A percentile compares a stretch with the other conserved stretches of the same genome.
Evolutionary conservation across 768 basidiomycete species (phyloP).

Genomic region (Brasilioporus rufonigricans): DNA sequence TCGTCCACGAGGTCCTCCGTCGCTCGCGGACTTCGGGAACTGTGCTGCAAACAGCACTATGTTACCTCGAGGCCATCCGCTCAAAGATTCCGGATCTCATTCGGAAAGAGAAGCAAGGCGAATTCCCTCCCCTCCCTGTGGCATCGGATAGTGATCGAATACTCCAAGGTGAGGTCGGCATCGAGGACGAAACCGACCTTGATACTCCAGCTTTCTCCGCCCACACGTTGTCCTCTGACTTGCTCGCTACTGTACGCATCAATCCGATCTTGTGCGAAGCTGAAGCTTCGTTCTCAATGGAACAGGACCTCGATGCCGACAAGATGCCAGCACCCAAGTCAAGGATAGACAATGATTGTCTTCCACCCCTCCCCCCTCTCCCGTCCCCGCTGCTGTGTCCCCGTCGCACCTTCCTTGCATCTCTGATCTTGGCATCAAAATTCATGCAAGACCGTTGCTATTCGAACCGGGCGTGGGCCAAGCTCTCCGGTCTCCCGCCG

Average conservation of each 20-base stretch:
- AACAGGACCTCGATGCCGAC: conserved; percentile 13
- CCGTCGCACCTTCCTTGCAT: conserved; percentile 83
- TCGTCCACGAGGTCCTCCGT: conserved; percentile 86
- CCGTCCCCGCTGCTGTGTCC: conserved; percentile 86
- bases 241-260: conserved; percentile 46
- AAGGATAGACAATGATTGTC: conserved; percentile 14
- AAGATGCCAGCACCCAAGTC: conserved; percentile 10
- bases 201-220: conserved; percentile 9
- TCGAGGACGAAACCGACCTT: conserved; percentile 40
- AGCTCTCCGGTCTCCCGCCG: conserved; percentile 83
- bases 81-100: conserved; percentile 64
- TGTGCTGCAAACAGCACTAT: conserved; percentile 83
- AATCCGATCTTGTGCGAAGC: conserved; percentile 26
- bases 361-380: conserved; percentile 43
- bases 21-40: conserved; percentile 82
- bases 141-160: conserved; percentile 44
- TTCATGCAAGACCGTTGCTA: conserved; percentile 93
- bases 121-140: conserved; percentile 40
- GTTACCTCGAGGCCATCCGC: conserved; percentile 85
- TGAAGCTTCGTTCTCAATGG: conserved; percentile 16
- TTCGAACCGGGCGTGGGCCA: conserved; percentile 92
- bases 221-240: conserved; percentile 13
- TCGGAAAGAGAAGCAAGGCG: conserved; percentile 45
- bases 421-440: conserved; percentile 86
- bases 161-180: conserved; percentile 41